Evolutionary conservation across 345 rosid genomes (phyloP).

Genomic region (Cardamine occulta): DNA sequence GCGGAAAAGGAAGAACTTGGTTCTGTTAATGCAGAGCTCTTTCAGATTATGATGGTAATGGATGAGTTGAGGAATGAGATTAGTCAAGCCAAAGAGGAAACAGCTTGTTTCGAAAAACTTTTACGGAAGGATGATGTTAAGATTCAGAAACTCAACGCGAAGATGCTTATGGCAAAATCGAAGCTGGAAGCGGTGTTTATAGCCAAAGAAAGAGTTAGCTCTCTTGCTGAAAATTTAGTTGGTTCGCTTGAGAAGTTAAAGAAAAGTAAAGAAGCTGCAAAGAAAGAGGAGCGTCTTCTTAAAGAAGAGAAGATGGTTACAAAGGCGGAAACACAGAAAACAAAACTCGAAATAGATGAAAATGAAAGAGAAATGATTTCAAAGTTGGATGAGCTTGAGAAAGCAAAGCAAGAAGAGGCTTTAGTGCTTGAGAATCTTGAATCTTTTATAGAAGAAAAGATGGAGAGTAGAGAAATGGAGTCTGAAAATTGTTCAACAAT

Average conservation of each 20-base stretch:
- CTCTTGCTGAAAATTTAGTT: slow-evolving; percentile 51
- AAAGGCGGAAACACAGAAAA: slow-evolving; percentile 54
- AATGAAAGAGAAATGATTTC: slow-evolving; percentile 57
- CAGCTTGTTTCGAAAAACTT: slow-evolving; percentile 41
- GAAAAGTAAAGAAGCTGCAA: slow-evolving; percentile 53
- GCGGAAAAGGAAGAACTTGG: slow-evolving; percentile 62
- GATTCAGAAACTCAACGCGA: slow-evolving; percentile 59
- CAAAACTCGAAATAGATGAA: slow-evolving; percentile 56
- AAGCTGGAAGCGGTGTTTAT: slow-evolving; percentile 58
- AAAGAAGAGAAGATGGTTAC: slow-evolving; percentile 50
- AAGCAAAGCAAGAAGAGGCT: slow-evolving; percentile 57
- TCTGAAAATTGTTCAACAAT: slow-evolving; percentile 52
- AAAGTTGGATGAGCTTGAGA: slow-evolving; percentile 61
- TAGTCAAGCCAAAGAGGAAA: slow-evolving; percentile 54
- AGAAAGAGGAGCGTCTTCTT: slow-evolving; percentile 58
- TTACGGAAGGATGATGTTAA: slow-evolving; percentile 53
- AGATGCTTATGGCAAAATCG: slow-evolving; percentile 68
- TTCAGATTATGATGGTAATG: slow-evolving; percentile 67
- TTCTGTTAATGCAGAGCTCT: slow-evolving; percentile 57
- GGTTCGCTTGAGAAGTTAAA: slow-evolving; percentile 62
- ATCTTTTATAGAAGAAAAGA: slow-evolving; percentile 40
- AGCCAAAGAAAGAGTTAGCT: slow-evolving; percentile 59
- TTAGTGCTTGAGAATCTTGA: slow-evolving; percentile 63
- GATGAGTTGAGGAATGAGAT: slow-evolving; percentile 67
- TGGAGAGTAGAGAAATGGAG: too few species aligned